phyloP scores from a whole-genome alignment of 2,329 filamentous ascomycete genomes.

The Trichoderma semiorbis region DNA sequence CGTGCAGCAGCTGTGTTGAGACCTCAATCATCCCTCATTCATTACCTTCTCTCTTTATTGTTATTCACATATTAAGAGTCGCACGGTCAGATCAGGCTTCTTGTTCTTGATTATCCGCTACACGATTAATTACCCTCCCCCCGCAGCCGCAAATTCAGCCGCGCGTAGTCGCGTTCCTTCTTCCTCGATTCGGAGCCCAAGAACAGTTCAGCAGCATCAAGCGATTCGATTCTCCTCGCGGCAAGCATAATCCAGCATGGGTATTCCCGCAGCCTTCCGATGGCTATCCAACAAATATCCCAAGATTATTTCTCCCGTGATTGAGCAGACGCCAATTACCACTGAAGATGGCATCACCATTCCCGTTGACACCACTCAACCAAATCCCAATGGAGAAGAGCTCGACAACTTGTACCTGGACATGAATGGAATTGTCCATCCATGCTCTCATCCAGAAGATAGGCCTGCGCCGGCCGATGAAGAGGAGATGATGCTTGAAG shows the following conservation, averaged over 20 bases:
- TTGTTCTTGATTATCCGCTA: too few species aligned
- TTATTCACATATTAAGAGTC: not conserved
- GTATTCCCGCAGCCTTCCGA: slow-evolving; percentile 91
- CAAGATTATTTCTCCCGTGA: slow-evolving; percentile 89
- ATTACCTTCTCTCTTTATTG: not conserved
- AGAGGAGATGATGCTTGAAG: slow-evolving; percentile 98
- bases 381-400: slow-evolving; percentile 96
- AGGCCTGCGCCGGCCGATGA: slow-evolving; percentile 86
- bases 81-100: not conserved
- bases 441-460: slow-evolving; percentile 96
- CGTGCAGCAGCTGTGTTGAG: not conserved
- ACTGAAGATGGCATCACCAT: slow-evolving; percentile 78
- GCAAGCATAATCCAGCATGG: slow-evolving; percentile 55
- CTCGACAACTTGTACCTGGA: slow-evolving; percentile 97
- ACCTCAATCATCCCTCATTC: not conserved
- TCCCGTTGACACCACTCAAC: slow-evolving; percentile 76
- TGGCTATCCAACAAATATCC: slow-evolving; percentile 97
- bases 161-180: not conserved
- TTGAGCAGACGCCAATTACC: slow-evolving; percentile 77
- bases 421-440: slow-evolving; percentile 99
- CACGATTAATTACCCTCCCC: not conserved
- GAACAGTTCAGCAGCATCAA: not conserved
- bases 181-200: not conserved
- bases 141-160: not conserved
- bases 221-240: not conserved